phyloP scores from a whole-genome alignment of 331 rosid genomes.

The Cydonia oblonga region DNA sequence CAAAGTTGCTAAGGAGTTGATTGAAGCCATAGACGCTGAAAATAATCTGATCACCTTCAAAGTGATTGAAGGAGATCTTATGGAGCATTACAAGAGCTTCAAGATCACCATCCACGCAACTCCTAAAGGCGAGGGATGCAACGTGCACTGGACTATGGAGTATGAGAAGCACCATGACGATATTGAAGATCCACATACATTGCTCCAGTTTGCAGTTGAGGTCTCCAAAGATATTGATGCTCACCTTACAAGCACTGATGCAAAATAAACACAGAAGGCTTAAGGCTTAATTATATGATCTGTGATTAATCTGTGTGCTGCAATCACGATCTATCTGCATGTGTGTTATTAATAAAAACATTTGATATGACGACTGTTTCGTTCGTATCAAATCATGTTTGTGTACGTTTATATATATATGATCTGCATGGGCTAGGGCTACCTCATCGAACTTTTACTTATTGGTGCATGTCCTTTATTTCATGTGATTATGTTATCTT shows the following conservation, averaged over 20 bases:
- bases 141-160: slow-evolving; percentile 13
- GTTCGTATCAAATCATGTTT: background rate
- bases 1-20: background rate
- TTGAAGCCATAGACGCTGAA: slow-evolving; percentile 13
- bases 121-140: background rate
- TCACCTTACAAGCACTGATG: slow-evolving; percentile 1
- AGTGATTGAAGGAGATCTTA: slow-evolving; percentile 12
- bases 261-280: background rate
- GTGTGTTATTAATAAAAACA: background rate
- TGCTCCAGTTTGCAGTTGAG: background rate
- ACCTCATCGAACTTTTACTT: too few species aligned
- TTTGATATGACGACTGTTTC: background rate
- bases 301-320: background rate
- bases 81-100: slow-evolving; percentile 21
- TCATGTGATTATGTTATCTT: too few species aligned
- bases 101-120: background rate
- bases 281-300: background rate
- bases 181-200: slow-evolving; percentile 12
- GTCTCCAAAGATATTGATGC: slow-evolving; percentile 13
- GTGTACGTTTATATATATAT: background rate
- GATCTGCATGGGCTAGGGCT: too few species aligned
- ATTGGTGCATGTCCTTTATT: too few species aligned
- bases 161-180: slow-evolving; percentile 13
- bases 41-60: slow-evolving; percentile 7
- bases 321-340: background rate